Conservation (phyloP, 306 rosid species). For the Inga leiocalycina region DNA sequence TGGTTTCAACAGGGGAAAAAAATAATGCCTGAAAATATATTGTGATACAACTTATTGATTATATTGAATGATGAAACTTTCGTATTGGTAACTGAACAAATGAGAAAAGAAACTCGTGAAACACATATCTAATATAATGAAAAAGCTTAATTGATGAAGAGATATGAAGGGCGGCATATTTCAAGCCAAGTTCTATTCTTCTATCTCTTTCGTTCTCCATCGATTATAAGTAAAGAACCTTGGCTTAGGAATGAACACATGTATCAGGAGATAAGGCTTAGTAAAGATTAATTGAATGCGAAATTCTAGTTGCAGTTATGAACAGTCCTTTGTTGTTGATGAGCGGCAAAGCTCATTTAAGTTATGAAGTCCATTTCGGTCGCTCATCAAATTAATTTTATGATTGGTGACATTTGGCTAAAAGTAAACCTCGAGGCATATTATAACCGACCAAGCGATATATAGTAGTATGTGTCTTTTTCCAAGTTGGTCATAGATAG, state of each 20-base stretch:
- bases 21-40: too few relatives aligned
- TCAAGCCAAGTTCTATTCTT: slow-evolving; percentile 14
- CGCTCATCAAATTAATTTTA: slow-evolving; percentile 40
- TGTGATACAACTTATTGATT: background rate
- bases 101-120: background rate
- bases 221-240: background rate
- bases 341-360: slow-evolving; percentile 35
- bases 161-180: background rate
- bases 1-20: background rate
- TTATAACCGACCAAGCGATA: background rate
- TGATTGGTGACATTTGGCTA: slow-evolving; percentile 35
- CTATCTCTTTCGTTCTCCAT: background rate
- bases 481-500: slow-evolving; percentile 7
- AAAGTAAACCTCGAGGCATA: background rate
- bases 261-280: background rate
- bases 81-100: background rate
- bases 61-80: background rate
- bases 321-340: slow-evolving; percentile 24
- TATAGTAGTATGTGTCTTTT: slow-evolving; percentile 12
- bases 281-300: slow-evolving; percentile 11
- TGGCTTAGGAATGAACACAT: background rate
- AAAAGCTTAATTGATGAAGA: background rate
- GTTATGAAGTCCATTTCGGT: slow-evolving; percentile 30
- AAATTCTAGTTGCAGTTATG: slow-evolving; percentile 7
- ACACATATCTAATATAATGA: background rate